A percentile compares a stretch with the other conserved stretches of the same genome.
Evolutionary conservation across 148 eudicot genomes (phyloP).

Genomic region (Drosera capensis): DNA sequence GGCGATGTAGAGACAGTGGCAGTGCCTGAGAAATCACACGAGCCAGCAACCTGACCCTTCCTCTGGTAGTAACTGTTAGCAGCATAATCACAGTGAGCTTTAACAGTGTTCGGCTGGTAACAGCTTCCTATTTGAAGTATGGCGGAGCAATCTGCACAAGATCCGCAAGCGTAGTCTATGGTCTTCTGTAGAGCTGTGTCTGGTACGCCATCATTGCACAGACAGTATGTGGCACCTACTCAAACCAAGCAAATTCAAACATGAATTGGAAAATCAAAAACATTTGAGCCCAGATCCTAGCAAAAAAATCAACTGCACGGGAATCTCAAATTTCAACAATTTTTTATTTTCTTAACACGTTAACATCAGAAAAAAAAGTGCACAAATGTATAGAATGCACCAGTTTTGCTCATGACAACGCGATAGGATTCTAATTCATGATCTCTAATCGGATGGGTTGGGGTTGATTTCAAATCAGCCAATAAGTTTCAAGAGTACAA

Average conservation of each 20-base stretch:
- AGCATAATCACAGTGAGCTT: constrained; percentile 61
- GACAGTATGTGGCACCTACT: constrained; percentile 50
- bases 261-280: too few relatives aligned
- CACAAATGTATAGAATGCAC: too few relatives aligned
- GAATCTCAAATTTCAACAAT: too few relatives aligned
- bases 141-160: constrained; percentile 48
- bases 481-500: too few relatives aligned
- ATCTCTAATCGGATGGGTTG: too few relatives aligned
- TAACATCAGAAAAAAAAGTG: too few relatives aligned
- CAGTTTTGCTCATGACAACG: too few relatives aligned
- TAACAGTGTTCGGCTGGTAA: constrained; percentile 41
- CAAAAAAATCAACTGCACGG: too few relatives aligned
- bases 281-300: too few relatives aligned
- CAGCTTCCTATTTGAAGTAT: constrained; percentile 39
- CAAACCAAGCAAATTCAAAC: not conserved
- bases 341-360: too few relatives aligned
- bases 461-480: too few relatives aligned
- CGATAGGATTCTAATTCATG: too few relatives aligned
- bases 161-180: constrained; percentile 74
- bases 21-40: constrained; percentile 54
- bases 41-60: constrained; percentile 21
- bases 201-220: constrained; percentile 39
- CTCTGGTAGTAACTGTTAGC: constrained; percentile 61
- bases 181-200: constrained; percentile 33
- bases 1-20: constrained; percentile 20